Conservation (phyloP, 1,139 yeast genomes). For the Geotrichum australiense region DNA sequence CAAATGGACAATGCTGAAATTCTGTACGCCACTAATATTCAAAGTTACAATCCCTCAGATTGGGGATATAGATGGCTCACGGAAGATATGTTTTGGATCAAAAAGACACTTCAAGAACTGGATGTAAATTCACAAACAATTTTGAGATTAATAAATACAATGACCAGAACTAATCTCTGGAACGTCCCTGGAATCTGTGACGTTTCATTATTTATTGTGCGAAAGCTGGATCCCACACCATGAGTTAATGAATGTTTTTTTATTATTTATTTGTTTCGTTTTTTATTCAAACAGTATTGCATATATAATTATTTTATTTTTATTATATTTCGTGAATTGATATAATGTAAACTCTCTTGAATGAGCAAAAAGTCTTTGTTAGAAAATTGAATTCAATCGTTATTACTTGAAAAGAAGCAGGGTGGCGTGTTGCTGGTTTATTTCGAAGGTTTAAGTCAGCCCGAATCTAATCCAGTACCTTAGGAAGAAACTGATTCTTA, state of each 20-base stretch:
- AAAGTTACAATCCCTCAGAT: slow-evolving; percentile 19
- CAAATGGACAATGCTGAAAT: slow-evolving; percentile 20
- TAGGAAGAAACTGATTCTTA: too few relatives aligned
- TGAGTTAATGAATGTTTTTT: background rate
- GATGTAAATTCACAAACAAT: slow-evolving; percentile 19
- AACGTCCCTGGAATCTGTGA: slow-evolving; percentile 19
- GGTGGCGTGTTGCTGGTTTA: too few relatives aligned
- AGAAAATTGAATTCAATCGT: too few relatives aligned
- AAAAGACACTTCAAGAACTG: slow-evolving; percentile 17
- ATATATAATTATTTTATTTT: background rate
- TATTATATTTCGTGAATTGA: background rate
- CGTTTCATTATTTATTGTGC: slow-evolving; percentile 23
- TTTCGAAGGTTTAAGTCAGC: too few relatives aligned
- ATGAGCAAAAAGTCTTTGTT: too few relatives aligned
- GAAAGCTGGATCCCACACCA: slow-evolving; percentile 13
- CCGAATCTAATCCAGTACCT: too few relatives aligned
- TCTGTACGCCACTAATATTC: slow-evolving; percentile 17
- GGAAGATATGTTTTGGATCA: slow-evolving; percentile 25
- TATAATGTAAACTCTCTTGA: background rate
- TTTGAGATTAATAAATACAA: slow-evolving; percentile 18
- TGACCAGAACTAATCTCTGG: slow-evolving; percentile 22
- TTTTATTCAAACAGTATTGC: background rate
- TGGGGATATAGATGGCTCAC: slow-evolving; percentile 28
- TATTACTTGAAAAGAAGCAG: too few relatives aligned
- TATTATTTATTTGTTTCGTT: background rate